Conservation (phyloP, 306 rosid genomes). For the Mimosa pudica region DNA sequence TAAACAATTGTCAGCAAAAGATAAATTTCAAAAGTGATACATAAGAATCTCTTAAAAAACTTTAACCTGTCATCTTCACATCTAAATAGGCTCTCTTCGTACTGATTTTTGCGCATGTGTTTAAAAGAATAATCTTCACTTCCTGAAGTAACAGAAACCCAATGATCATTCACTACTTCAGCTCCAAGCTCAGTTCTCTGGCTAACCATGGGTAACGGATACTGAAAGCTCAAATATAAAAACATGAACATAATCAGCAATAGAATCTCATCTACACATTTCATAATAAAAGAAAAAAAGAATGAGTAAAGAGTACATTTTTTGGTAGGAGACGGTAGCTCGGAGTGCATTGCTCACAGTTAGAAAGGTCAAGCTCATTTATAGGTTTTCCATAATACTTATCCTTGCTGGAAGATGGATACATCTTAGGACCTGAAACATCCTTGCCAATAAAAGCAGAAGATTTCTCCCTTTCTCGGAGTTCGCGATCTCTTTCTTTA, state of each 20-base stretch:
- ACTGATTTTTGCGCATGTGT: constrained; percentile 99
- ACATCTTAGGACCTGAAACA: constrained; percentile 60
- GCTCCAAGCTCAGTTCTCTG: constrained; percentile 83
- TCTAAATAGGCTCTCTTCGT: constrained; percentile 97
- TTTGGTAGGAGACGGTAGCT: constrained; percentile 95
- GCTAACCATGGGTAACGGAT: constrained; percentile 90
- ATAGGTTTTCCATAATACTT: constrained; percentile 90
- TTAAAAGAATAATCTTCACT: constrained; percentile 99
- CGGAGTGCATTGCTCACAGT: constrained; percentile 95
- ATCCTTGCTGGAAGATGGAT: constrained; percentile 81
- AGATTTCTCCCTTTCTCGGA: constrained; percentile 64
- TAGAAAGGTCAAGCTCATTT: constrained; percentile 95
- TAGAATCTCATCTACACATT: constrained; percentile 25
- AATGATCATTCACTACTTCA: constrained; percentile 86
- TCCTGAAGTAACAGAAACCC: constrained; percentile 99
- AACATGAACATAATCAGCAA: constrained; percentile 25
- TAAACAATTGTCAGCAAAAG: constrained; percentile 19
- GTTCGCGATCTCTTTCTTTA: constrained; percentile 67
- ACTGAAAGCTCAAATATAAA: constrained; percentile 50
- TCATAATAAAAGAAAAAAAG: constrained; percentile 23
- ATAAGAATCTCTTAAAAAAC: constrained; percentile 29
- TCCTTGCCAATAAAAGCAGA: constrained; percentile 55
- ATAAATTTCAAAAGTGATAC: constrained; percentile 7
- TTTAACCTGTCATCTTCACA: constrained; percentile 98
- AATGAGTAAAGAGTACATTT: constrained; percentile 54